Evolutionary conservation across 352 stramenopile species (phyloP).

Genomic region (Phytophthora quininea): DNA sequence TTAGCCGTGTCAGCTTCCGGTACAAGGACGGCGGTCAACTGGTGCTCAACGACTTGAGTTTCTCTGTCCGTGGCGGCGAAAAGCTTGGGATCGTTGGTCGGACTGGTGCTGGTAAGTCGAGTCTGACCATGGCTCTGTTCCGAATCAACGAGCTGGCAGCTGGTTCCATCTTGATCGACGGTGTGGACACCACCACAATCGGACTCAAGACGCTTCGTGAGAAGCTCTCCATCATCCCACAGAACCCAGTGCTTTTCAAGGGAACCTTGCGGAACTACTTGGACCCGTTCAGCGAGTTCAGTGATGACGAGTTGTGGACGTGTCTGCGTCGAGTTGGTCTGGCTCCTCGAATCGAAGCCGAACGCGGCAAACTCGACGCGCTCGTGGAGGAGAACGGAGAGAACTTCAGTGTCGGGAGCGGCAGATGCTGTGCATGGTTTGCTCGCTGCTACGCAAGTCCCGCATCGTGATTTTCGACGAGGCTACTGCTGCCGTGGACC

Average conservation of each 20-base stretch:
- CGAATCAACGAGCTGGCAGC: constrained; percentile 84
- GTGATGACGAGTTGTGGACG: constrained; percentile 70
- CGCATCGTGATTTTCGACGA: constrained; percentile 83
- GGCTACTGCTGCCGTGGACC: constrained; percentile 79
- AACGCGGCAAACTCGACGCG: constrained; percentile 62
- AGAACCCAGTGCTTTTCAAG: constrained; percentile 94
- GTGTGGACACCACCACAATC: constrained; percentile 78
- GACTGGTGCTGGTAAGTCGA: constrained; percentile 89
- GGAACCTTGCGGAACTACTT: constrained; percentile 91
- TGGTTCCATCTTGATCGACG: constrained; percentile 90
- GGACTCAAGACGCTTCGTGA: constrained; percentile 81
- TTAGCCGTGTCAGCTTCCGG: constrained; percentile 85
- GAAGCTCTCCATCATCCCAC: constrained; percentile 92
- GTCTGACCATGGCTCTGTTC: constrained; percentile 88
- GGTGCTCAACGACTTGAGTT: constrained; percentile 48
- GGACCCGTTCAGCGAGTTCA: constrained; percentile 89
- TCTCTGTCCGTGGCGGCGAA: constrained; percentile 44
- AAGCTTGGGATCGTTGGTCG: constrained; percentile 90
- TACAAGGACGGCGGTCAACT: constrained; percentile 81
- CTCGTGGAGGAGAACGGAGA: constrained; percentile 91
- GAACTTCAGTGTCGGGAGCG: constrained; percentile 95
- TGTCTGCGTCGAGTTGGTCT: constrained; percentile 49
- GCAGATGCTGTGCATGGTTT: constrained; percentile 93
- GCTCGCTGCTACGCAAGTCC: constrained; percentile 88
- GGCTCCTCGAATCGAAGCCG: constrained; percentile 55